Evolutionary conservation across 371 early-diverging fungal genomes (phyloP).

Genomic region (Cokeromyces recurvatus): DNA sequence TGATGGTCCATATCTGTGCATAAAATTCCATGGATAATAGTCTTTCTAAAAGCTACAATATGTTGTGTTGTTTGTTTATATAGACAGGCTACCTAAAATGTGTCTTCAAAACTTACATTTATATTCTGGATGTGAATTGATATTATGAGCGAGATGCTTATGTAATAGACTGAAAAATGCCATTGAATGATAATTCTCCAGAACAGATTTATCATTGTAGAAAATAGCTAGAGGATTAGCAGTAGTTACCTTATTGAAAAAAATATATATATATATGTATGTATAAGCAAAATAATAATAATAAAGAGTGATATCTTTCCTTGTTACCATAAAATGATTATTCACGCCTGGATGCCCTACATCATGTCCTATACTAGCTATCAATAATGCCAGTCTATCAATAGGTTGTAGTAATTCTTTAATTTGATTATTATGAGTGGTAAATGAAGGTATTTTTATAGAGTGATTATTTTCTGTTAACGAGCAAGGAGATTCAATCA

Average conservation of each 20-base stretch:
- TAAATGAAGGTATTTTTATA: too few species aligned
- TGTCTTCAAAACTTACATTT: slow-evolving; percentile 18
- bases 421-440: too few species aligned
- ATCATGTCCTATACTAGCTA: slow-evolving; percentile 81
- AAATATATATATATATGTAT: too few species aligned
- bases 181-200: slow-evolving; percentile 91
- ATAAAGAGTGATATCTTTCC: neutral
- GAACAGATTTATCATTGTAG: slow-evolving; percentile 88
- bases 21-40: slow-evolving; percentile 63
- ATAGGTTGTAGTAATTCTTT: slow-evolving; percentile 54
- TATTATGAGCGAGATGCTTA: slow-evolving; percentile 47
- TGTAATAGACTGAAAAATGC: slow-evolving; percentile 77
- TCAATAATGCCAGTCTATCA: slow-evolving; percentile 67
- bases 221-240: slow-evolving; percentile 77
- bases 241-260: slow-evolving; percentile 57
- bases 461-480: too few species aligned
- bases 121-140: slow-evolving; percentile 17
- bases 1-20: slow-evolving; percentile 83
- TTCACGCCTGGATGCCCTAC: slow-evolving; percentile 84
- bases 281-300: neutral
- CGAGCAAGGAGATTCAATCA: slow-evolving; percentile 10
- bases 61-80: neutral
- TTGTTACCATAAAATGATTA: slow-evolving; percentile 67
- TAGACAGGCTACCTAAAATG: neutral
- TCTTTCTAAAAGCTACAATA: slow-evolving; percentile 56